Conservation (phyloP, 1,139 yeast species). For the Blastobotrys apis region DNA sequence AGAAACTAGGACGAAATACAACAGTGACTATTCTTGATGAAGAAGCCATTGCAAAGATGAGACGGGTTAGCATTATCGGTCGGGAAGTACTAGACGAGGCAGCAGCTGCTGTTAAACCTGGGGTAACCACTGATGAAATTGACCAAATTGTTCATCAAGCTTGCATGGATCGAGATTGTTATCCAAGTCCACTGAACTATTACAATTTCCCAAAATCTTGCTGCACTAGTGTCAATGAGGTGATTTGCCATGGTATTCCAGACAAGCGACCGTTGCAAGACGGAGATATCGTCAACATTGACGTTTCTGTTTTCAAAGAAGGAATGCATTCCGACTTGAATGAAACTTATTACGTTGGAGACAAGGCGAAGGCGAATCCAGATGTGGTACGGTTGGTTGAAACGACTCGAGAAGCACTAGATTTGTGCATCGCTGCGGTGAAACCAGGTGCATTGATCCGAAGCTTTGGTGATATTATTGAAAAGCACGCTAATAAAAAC, state of each 20-base stretch:
- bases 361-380: conserved; percentile 67
- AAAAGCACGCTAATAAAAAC: conserved; percentile 76
- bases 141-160: conserved; percentile 85
- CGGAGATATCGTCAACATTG: conserved; percentile 92
- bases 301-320: conserved; percentile 75
- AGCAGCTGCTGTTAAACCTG: conserved; percentile 78
- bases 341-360: conserved; percentile 96
- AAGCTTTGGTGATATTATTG: conserved; percentile 82
- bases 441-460: conserved; percentile 93
- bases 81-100: conserved; percentile 86
- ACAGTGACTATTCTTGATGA: conserved; percentile 58
- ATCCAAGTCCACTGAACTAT: conserved; percentile 94
- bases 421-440: conserved; percentile 73
- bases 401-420: conserved; percentile 87
- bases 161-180: conserved; percentile 81
- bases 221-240: conserved; percentile 92
- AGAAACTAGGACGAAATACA: conserved; percentile 63
- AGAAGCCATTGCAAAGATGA: conserved; percentile 68
- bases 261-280: conserved; percentile 81
- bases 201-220: conserved; percentile 90
- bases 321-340: conserved; percentile 95
- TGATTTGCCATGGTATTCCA: conserved; percentile 96
- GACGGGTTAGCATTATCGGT: conserved; percentile 69
- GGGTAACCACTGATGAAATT: conserved; percentile 89
- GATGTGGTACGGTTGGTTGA: conserved; percentile 86